Percentiles rank a stretch among this genome's conserved stretches.
These are phyloP conservation scores for Coemansia guatemalensis DNA, from an alignment of 192 early-diverging fungal species.

Conservation along the genomic window DNA sequence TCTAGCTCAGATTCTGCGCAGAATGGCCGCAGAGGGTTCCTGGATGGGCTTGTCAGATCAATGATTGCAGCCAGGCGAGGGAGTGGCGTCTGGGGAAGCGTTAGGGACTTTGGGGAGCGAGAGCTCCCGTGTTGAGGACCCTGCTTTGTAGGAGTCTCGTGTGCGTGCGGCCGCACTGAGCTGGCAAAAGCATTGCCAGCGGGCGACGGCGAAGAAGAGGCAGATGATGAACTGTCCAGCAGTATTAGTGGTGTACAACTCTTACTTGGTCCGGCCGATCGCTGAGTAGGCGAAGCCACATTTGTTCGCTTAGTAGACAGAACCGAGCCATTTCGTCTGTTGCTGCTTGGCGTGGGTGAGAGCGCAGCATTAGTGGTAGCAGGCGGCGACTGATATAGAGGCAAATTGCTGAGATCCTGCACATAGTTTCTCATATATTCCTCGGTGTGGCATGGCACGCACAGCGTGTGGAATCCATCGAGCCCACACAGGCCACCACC, in stretches of 20 bases:
- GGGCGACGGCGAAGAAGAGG: constrained; percentile 21
- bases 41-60: constrained; percentile 22
- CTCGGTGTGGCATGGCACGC: constrained; percentile 43
- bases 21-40: not conserved
- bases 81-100: not conserved
- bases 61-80: constrained; percentile 12
- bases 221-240: constrained; percentile 20
- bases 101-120: not conserved
- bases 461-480: constrained; percentile 45
- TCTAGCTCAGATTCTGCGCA: constrained; percentile 12
- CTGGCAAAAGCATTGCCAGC: constrained; percentile 1
- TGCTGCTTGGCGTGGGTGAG: not conserved
- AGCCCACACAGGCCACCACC: constrained; percentile 53
- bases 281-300: not conserved
- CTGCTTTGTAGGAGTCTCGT: constrained; percentile 24
- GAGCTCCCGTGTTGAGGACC: not conserved
- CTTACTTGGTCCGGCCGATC: not conserved
- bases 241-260: constrained; percentile 1
- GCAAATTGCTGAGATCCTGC: constrained; percentile 23
- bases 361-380: not conserved
- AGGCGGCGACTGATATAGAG: constrained; percentile 19
- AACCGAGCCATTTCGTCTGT: not conserved
- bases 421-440: constrained; percentile 41
- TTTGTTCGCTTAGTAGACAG: not conserved
- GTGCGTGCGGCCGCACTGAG: not conserved